Percentiles rank a stretch among this genome's conserved stretches.
Conservation (phyloP, 805 yeast genomes). For the Lachancea cidri region DNA sequence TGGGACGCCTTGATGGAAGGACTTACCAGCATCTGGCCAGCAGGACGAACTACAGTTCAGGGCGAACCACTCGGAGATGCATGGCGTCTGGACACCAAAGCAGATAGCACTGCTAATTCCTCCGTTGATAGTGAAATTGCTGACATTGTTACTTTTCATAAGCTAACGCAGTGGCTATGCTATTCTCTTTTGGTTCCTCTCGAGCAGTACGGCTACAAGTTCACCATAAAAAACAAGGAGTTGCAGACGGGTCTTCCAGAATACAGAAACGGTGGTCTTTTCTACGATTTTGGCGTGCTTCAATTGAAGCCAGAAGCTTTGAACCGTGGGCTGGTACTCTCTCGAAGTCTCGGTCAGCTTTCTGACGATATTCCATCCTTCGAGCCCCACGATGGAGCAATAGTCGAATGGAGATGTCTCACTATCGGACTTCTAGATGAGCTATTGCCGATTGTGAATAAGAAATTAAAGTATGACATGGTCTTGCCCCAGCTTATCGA, state of each 20-base stretch:
- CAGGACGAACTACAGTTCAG: constrained; percentile 45
- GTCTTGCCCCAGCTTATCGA: constrained; percentile 55
- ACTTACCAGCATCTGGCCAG: constrained; percentile 57
- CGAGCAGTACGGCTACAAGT: constrained; percentile 38
- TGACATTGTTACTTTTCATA: constrained; percentile 55
- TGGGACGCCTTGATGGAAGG: constrained; percentile 58
- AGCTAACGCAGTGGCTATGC: constrained; percentile 62
- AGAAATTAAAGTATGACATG: constrained; percentile 38
- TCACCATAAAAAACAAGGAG: constrained; percentile 35
- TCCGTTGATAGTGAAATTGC: constrained; percentile 29
- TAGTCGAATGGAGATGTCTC: constrained; percentile 64
- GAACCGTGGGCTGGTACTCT: constrained; percentile 35
- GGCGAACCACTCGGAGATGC: constrained; percentile 58
- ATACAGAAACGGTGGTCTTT: constrained; percentile 60
- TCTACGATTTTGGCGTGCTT: constrained; percentile 51
- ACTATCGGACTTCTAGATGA: constrained; percentile 54
- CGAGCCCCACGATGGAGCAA: constrained; percentile 50
- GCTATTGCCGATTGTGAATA: constrained; percentile 48
- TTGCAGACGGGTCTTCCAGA: constrained; percentile 56
- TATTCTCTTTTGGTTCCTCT: constrained; percentile 55
- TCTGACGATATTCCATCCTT: constrained; percentile 42
- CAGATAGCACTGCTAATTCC: constrained; percentile 14
- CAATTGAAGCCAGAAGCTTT: constrained; percentile 40
- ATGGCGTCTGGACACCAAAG: constrained; percentile 43
- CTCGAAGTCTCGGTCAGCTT: constrained; percentile 27